Evolutionary conservation across 495 filamentous ascomycete species (phyloP).

Genomic region (Cercophora samala): DNA sequence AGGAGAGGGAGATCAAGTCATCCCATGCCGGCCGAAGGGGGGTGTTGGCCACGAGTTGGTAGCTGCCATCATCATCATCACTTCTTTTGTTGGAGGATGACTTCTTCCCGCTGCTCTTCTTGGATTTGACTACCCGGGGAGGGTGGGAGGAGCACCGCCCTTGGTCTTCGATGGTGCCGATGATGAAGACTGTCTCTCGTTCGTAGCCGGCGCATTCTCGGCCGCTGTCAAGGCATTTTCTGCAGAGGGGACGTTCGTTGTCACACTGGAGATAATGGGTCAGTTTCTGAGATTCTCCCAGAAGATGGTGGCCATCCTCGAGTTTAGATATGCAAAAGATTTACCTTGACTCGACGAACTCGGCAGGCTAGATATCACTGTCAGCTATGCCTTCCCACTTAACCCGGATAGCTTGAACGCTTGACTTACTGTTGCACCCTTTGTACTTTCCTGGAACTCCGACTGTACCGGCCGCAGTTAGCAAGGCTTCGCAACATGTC

Average conservation of each 20-base stretch:
- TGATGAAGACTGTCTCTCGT: constrained; percentile 50
- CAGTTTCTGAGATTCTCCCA: not conserved
- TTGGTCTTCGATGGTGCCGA: constrained; percentile 43
- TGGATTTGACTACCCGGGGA: constrained; percentile 40
- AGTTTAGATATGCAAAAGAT: not conserved
- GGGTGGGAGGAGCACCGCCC: constrained; percentile 47
- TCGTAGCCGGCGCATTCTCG: constrained; percentile 63
- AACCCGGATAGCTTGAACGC: not conserved
- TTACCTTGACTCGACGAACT: constrained; percentile 39
- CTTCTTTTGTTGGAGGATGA: constrained; percentile 11
- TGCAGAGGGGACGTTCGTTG: constrained; percentile 60
- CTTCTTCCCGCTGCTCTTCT: constrained; percentile 20
- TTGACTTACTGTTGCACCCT: constrained; percentile 38
- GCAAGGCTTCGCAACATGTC: constrained; percentile 15
- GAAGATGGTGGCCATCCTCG: not conserved
- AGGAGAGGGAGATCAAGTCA: constrained; percentile 35
- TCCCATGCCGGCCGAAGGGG: constrained; percentile 45
- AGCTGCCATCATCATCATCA: constrained; percentile 12
- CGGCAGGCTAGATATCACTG: constrained; percentile 32
- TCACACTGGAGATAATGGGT: constrained; percentile 41
- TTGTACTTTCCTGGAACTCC: constrained; percentile 49
- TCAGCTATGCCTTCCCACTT: not conserved
- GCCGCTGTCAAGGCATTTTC: constrained; percentile 60
- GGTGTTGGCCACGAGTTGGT: constrained; percentile 29
- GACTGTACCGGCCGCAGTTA: constrained; percentile 22